Base-by-base conservation (phyloP, 2,329 filamentous ascomycete species). In the Neofusicoccum umdonicola region DNA sequence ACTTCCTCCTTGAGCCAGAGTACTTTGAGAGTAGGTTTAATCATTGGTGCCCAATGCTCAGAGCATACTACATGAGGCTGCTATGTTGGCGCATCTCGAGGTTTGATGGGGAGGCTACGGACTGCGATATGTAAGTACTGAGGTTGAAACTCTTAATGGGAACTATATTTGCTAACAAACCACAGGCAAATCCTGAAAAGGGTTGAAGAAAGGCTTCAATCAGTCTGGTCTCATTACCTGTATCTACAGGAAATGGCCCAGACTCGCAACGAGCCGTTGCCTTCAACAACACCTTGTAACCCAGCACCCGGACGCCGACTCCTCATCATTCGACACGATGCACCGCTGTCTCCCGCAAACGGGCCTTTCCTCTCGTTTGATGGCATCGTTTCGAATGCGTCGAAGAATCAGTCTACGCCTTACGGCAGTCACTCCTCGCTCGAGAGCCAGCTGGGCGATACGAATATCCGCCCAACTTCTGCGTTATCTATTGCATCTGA, bases 21-120 rank as follows among this genome's bases (percentile, higher is more conserved):
- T 85, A 90, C 2, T 97, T 97, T 74, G 87, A 91, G 72, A 87
- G 86, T 66, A 88, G 92, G 67, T 97, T 97, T 79, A 94, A 90
- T 72, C 92, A 97, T 72, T 97, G 93, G 93, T 96, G 92, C 72
- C 92, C 93, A 0, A 96, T 97, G 93, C 92, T 97, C 22, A 87
- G 93, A 66, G 90, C 92, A 13, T 97, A 97, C 76, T 97, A 90
- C 74, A 95, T 96, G 85, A 91, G 93, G 52, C 80, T 97, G 57
- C 78, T 97, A 22, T 96, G 92, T 77, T 97, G 93, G 93, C 87
- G 93, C 66, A 82, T 97, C 54, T 94, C 90, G 68, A 85, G 93
- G 67, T 90, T 90, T 71, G 86, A 88, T 61, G 91, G 89, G 15
- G 85, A 84, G 52, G 82, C 86, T 22, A 85, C 86, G 50, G 84